Conservation (phyloP, 176 grass and related monocot species). For the Chloris gayana region DNA sequence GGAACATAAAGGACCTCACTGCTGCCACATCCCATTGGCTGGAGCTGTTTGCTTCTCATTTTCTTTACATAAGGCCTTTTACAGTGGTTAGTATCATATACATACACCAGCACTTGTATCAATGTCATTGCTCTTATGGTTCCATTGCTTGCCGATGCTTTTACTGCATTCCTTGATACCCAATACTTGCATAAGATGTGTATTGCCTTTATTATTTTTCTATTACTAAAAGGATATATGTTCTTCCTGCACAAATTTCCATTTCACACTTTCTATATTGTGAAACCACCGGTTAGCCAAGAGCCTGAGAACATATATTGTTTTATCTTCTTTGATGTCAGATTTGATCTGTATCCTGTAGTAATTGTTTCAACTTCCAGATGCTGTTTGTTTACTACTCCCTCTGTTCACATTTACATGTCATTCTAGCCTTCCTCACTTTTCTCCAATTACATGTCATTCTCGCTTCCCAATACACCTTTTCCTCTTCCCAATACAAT, state of each 20-base stretch:
- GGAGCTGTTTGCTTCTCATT: conserved; percentile 90
- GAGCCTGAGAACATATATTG: conserved; percentile 22
- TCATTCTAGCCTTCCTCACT: too few relatives aligned
- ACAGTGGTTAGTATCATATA: conserved; percentile 64
- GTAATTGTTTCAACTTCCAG: background rate
- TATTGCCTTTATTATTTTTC: conserved; percentile 7
- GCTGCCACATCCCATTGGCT: conserved; percentile 85
- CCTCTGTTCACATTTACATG: too few relatives aligned
- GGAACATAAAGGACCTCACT: conserved; percentile 72
- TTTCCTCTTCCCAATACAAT: too few relatives aligned
- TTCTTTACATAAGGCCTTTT: conserved; percentile 89
- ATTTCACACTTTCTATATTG: conserved; percentile 25
- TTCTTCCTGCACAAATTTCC: background rate
- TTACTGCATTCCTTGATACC: conserved; percentile 11
- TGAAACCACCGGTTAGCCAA: conserved; percentile 3
- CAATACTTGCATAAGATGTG: conserved; percentile 17
- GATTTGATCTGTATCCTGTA: background rate
- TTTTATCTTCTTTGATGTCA: conserved; percentile 22
- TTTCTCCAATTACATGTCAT: too few relatives aligned
- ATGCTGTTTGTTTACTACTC: conserved; percentile 1
- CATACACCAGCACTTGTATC: conserved; percentile 25
- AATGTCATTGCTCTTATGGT: conserved; percentile 22
- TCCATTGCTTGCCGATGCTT: conserved; percentile 23
- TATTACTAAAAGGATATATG: background rate
- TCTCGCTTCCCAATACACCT: too few relatives aligned